Conservation (phyloP, 352 stramenopile species). For the Phytophthora ramorum region DNA sequence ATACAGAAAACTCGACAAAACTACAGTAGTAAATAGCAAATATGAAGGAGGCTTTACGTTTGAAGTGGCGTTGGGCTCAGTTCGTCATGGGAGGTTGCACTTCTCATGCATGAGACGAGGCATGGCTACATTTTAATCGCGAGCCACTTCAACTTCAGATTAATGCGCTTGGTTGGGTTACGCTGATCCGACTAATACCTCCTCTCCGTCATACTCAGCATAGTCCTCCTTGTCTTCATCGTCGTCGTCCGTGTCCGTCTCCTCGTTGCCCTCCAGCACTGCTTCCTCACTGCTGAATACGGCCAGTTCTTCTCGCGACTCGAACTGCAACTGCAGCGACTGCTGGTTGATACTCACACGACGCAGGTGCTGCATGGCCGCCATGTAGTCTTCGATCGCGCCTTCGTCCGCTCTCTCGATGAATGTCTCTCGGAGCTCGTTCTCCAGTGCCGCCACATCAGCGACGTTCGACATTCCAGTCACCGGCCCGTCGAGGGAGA, state of each 20-base stretch:
- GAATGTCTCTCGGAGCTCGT: conserved; percentile 69
- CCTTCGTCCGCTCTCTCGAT: conserved; percentile 63
- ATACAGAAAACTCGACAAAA: conserved; percentile 28
- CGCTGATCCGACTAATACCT: neutral
- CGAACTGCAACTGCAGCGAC: conserved; percentile 20
- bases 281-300: conserved; percentile 7
- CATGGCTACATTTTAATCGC: conserved; percentile 1
- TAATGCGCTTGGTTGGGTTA: conserved; percentile 8
- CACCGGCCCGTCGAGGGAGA: conserved; percentile 19
- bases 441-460: conserved; percentile 64
- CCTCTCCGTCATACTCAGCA: conserved; percentile 18
- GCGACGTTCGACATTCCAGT: conserved; percentile 10
- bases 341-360: conserved; percentile 49
- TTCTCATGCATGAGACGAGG: conserved; percentile 17
- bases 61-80: neutral
- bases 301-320: conserved; percentile 19
- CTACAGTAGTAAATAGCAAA: conserved; percentile 37
- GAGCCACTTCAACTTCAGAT: conserved; percentile 27
- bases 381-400: conserved; percentile 76
- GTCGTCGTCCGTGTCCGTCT: conserved; percentile 41
- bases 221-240: conserved; percentile 29
- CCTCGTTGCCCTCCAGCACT: conserved; percentile 31
- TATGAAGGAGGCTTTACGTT: conserved; percentile 23
- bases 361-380: conserved; percentile 65
- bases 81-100: neutral